phyloP scores from a whole-genome alignment of 305 asterid species.

The Lippia alba region DNA sequence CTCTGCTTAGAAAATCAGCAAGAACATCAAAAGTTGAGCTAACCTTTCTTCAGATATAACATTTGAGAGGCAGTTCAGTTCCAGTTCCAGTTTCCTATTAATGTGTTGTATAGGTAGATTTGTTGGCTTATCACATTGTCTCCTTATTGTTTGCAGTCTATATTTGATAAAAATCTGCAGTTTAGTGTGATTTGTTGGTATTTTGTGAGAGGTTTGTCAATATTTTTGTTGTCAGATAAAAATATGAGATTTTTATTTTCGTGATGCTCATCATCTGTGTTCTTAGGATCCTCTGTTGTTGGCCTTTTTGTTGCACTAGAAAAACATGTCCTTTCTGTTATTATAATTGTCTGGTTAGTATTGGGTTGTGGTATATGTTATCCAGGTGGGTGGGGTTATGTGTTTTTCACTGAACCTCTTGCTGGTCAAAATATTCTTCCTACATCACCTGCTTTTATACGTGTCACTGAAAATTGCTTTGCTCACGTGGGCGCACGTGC shows the following conservation, averaged over 20 bases:
- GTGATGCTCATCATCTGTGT: conserved; percentile 25
- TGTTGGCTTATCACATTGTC: conserved; percentile 50
- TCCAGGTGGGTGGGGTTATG: conserved; percentile 15
- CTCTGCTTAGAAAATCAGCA: conserved; percentile 57
- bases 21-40: conserved; percentile 63
- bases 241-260: conserved; percentile 30
- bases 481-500: conserved; percentile 44
- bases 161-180: conserved; percentile 74
- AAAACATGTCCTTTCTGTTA: conserved; percentile 8
- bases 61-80: conserved; percentile 52
- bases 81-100: conserved; percentile 19
- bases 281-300: background rate
- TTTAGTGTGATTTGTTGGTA: conserved; percentile 63
- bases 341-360: conserved; percentile 1
- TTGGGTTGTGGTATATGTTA: conserved; percentile 27
- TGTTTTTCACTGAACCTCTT: conserved; percentile 16
- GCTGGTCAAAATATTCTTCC: conserved; percentile 44
- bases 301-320: conserved; percentile 1
- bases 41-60: conserved; percentile 56
- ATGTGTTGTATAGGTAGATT: conserved; percentile 74
- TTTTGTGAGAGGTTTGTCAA: conserved; percentile 68
- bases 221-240: conserved; percentile 54
- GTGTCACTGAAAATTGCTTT: conserved; percentile 40
- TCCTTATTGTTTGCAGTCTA: conserved; percentile 64
- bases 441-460: conserved; percentile 2